Evolutionary conservation across 805 yeast species (phyloP), one percentile per base, ranked within the genome.

Genomic region (Ogataea thermomethanolica): DNA sequence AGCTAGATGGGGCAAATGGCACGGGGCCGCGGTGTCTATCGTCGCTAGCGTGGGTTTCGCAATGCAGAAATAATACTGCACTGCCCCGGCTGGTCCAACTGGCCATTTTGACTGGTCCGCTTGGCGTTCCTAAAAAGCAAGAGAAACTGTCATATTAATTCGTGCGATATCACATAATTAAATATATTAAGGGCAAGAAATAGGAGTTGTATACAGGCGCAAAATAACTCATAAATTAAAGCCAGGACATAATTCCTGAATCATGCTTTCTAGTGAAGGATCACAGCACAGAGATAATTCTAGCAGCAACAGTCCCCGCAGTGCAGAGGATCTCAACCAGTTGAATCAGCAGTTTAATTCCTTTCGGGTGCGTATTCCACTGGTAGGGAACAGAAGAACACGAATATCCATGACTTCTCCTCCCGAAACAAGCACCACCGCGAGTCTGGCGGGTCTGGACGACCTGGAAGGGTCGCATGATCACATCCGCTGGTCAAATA

Each of bases 401-500:
- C 37, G 51, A 7, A 34, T 41, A 20, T 37, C 34, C 17, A 37
- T 44, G 25, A 36, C 40, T 8, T 15, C 31, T 13, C 31, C 31
- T 7, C 31, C 31, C 11, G n/a, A 21, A 29, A 7, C 31, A 25
- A 25, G 12, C 27, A 6, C 27, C 3, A 25, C 5, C 5, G 12
- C 12, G 7, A 25, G 20, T 17, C 12, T n/a, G 27, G 27, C 27
- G 27, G 27, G 5, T 25, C 12, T 25, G 27, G 4, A 30, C 5
- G 33, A 30, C 15, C 33, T 20, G n/a, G 38, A 27, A 21, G 29
- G 17, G 8, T 24, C 29, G 12, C 48, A 44, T 31, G 59, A 54
- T 7, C 59, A 54, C 35, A 53, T 54, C 3, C 33, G 57, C 30
- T 54, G 59, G 59, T 51, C 57, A 3, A 50, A 43, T 20, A 51